A percentile compares a stretch with the other conserved stretches of the same genome.
Evolutionary conservation across 306 rosid genomes (phyloP).

Genomic region (Vicia faba): DNA sequence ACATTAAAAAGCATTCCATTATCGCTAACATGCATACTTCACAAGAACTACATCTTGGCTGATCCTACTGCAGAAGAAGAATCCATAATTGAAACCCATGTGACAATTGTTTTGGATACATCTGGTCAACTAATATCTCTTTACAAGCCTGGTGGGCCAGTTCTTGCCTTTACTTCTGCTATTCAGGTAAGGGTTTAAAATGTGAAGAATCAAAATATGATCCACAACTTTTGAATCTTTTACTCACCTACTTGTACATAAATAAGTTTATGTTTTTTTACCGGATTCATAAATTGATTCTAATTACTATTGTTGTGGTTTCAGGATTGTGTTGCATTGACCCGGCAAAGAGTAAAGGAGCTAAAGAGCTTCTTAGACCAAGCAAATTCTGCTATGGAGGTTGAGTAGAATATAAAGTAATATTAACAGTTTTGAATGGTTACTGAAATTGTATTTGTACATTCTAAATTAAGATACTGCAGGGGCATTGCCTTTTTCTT

Average conservation of each 20-base stretch:
- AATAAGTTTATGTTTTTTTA: neutral
- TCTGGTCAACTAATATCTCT: slow-evolving; percentile 74
- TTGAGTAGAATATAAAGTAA: slow-evolving; percentile 50
- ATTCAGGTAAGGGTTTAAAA: slow-evolving; percentile 53
- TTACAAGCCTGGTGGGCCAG: slow-evolving; percentile 86
- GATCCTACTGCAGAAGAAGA: slow-evolving; percentile 96
- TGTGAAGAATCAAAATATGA: too few species aligned
- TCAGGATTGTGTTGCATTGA: slow-evolving; percentile 82
- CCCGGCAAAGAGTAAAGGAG: slow-evolving; percentile 77
- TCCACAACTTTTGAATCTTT: too few species aligned
- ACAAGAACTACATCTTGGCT: slow-evolving; percentile 78
- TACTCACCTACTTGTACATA: too few species aligned
- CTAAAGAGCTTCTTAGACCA: slow-evolving; percentile 62
- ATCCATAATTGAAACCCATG: slow-evolving; percentile 76
- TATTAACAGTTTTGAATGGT: slow-evolving; percentile 1
- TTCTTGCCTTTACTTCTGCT: slow-evolving; percentile 73
- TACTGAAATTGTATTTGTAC: slow-evolving; percentile 21
- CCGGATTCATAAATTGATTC: neutral
- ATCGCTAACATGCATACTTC: slow-evolving; percentile 79
- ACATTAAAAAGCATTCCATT: slow-evolving; percentile 63
- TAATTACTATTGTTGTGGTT: slow-evolving; percentile 39
- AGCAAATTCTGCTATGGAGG: slow-evolving; percentile 63
- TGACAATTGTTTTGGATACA: slow-evolving; percentile 78
- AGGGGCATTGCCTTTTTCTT: neutral
- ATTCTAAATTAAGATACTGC: slow-evolving; percentile 30